Conservation (phyloP, 225 moss, liverwort and hornwort genomes). For the Neckera pumila region DNA sequence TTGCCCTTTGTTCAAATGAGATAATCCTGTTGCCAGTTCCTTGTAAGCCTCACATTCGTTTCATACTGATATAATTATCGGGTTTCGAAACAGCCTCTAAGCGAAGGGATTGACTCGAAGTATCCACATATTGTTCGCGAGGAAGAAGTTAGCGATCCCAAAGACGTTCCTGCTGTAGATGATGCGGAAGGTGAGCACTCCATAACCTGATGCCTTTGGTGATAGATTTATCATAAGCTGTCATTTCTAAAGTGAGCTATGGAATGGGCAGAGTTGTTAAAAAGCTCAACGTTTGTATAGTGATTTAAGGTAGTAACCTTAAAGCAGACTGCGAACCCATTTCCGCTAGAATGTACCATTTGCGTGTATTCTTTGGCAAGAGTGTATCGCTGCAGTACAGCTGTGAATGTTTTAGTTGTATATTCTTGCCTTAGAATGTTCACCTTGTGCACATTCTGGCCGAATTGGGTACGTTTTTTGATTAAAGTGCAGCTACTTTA, state of each 20-base stretch:
- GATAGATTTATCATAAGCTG: not conserved
- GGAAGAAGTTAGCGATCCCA: slow-evolving; percentile 9
- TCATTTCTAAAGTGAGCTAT: not conserved
- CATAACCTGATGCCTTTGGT: not conserved
- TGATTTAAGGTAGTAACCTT: not conserved
- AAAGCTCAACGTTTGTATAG: not conserved
- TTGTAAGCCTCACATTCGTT: not conserved
- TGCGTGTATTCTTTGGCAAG: not conserved
- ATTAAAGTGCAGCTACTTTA: not conserved
- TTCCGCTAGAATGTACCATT: not conserved
- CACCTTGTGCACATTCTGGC: not conserved
- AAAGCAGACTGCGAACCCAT: not conserved
- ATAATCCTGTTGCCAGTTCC: not conserved
- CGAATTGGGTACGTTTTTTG: not conserved
- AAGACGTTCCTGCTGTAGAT: slow-evolving; percentile 9
- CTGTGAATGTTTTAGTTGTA: not conserved
- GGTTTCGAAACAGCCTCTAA: not conserved
- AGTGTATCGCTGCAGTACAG: not conserved
- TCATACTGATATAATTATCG: not conserved
- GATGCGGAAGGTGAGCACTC: slow-evolving; percentile 24
- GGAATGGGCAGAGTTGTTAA: not conserved
- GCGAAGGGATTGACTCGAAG: not conserved
- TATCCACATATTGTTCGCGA: slow-evolving; percentile 43
- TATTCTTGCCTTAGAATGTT: not conserved
- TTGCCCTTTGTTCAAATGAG: not conserved